Conservation (phyloP, 2,329 filamentous ascomycete genomes). For the Pyrenochaeta sp. region DNA sequence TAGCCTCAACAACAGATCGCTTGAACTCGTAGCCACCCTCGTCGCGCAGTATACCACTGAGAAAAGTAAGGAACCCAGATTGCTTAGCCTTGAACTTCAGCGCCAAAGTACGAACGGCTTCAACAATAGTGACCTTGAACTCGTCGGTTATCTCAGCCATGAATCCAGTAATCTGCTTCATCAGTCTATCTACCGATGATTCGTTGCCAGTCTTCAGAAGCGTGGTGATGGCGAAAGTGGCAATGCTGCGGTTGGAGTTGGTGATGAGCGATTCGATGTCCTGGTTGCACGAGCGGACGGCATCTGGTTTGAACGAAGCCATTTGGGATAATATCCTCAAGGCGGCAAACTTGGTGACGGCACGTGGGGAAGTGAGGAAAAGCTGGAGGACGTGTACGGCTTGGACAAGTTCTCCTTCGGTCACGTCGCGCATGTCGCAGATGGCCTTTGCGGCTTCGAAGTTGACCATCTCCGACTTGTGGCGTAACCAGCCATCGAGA, state of each 20-base stretch:
- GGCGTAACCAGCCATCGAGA: constrained; percentile 92
- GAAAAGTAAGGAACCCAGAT: constrained; percentile 95
- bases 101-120: constrained; percentile 94
- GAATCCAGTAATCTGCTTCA: constrained; percentile 98
- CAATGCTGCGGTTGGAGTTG: constrained; percentile 95
- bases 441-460: constrained; percentile 99
- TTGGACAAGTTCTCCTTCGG: constrained; percentile 87
- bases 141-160: constrained; percentile 99
- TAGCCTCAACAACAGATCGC: constrained; percentile 95
- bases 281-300: constrained; percentile 91
- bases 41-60: constrained; percentile 94
- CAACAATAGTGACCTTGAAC: constrained; percentile 99
- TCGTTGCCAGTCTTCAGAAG: constrained; percentile 98
- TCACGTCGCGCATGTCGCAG: constrained; percentile 91
- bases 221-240: constrained; percentile 97
- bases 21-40: constrained; percentile 99
- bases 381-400: constrained; percentile 95
- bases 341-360: constrained; percentile 96
- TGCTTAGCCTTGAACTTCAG: constrained; percentile 99
- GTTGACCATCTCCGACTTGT: constrained; percentile 94
- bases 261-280: constrained; percentile 97
- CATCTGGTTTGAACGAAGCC: constrained; percentile 92
- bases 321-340: constrained; percentile 97
- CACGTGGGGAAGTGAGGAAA: constrained; percentile 93
- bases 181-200: constrained; percentile 91